A percentile compares a stretch with the other conserved stretches of the same genome.
Evolutionary conservation across 2,329 filamentous ascomycete species (phyloP).

Genomic region (Dothidotthia symphoricarpi): DNA sequence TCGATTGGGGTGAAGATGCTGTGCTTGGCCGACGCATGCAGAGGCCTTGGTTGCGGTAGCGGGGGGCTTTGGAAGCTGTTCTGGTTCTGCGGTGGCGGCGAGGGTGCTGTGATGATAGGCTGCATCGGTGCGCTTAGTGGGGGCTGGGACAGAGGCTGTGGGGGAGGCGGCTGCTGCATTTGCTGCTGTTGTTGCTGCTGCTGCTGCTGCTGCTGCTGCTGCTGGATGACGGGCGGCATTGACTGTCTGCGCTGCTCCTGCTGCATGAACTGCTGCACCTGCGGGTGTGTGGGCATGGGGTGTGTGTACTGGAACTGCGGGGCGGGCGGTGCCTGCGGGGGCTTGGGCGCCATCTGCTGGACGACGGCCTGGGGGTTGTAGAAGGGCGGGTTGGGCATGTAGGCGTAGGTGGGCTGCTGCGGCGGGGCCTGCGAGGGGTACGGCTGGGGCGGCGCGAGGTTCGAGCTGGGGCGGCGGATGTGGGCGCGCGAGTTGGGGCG

Average conservation of each 20-base stretch:
- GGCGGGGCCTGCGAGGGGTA: constrained; percentile 62
- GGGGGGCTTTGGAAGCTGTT: constrained; percentile 54
- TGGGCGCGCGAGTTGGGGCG: constrained; percentile 78
- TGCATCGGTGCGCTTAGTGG: constrained; percentile 58
- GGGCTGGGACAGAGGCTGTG: constrained; percentile 71
- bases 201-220: constrained; percentile 53
- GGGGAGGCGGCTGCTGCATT: constrained; percentile 67
- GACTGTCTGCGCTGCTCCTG: constrained; percentile 75
- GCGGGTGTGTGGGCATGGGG: constrained; percentile 47
- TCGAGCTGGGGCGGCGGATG: constrained; percentile 70
- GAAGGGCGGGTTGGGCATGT: constrained; percentile 81
- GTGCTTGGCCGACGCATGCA: constrained; percentile 65
- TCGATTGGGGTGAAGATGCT: constrained; percentile 98
- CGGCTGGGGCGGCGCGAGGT: constrained; percentile 65
- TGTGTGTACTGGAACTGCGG: constrained; percentile 49
- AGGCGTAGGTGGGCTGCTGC: constrained; percentile 69
- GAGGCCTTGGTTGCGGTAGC: constrained; percentile 64
- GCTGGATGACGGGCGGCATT: constrained; percentile 65
- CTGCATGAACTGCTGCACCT: constrained; percentile 67
- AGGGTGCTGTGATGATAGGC: constrained; percentile 42
- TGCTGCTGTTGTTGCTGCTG: constrained; percentile 65
- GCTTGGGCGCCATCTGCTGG: constrained; percentile 48
- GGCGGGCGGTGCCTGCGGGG: constrained; percentile 40
- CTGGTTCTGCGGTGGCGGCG: constrained; percentile 54
- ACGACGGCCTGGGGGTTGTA: constrained; percentile 67